phyloP scores from a whole-genome alignment of 805 yeast genomes.

The Yarrowia sp. region DNA sequence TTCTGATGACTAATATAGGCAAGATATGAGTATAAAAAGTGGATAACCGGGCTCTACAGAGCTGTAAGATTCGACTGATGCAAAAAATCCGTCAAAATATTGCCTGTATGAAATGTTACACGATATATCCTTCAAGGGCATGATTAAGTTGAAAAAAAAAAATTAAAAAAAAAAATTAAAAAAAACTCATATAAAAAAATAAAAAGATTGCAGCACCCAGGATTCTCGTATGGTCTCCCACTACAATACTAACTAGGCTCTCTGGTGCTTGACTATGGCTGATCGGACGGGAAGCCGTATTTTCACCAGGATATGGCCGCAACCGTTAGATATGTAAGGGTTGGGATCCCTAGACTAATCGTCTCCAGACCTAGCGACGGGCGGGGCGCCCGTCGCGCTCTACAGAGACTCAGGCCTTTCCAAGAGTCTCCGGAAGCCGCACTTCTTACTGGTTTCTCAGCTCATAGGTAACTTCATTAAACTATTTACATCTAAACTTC shows the following conservation, averaged over 20 bases:
- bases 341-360: too few species aligned
- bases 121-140: neutral
- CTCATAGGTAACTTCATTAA: too few species aligned
- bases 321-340: neutral
- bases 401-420: too few species aligned
- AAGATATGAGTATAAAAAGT: neutral
- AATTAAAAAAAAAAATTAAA: neutral
- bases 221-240: slow-evolving; percentile 28
- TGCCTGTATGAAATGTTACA: too few species aligned
- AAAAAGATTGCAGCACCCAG: slow-evolving; percentile 20
- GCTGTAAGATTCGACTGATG: neutral
- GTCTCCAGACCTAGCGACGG: too few species aligned
- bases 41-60: too few species aligned
- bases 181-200: too few species aligned
- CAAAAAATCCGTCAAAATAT: neutral
- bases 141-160: too few species aligned
- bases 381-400: too few species aligned
- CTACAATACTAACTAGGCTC: slow-evolving; percentile 27
- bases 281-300: slow-evolving; percentile 29
- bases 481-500: too few species aligned
- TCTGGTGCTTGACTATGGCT: slow-evolving; percentile 28
- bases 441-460: too few species aligned
- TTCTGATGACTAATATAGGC: neutral
- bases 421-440: too few species aligned
- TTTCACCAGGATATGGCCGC: slow-evolving; percentile 27